These are phyloP conservation scores for Raphanus raphanistrum DNA, from an alignment of 345 rosid genomes.

Conservation along the genomic window DNA sequence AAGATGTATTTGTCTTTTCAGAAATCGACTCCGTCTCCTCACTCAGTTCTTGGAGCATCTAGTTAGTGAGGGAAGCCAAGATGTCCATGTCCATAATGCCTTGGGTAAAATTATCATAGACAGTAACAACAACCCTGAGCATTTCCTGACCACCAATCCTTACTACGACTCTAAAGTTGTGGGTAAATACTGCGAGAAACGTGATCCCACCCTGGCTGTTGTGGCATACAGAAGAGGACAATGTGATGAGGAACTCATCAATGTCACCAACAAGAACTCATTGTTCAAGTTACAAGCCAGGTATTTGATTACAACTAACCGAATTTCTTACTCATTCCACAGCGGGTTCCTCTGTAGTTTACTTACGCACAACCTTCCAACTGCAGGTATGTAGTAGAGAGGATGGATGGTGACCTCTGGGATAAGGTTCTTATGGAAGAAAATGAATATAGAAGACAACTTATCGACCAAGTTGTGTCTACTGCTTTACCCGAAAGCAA, in stretches of 20 bases:
- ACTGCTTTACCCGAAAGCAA: conserved; percentile 93
- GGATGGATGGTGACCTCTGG: conserved; percentile 99
- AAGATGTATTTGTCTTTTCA: conserved; percentile 43
- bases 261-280: conserved; percentile 97
- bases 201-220: conserved; percentile 98
- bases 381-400: conserved; percentile 92
- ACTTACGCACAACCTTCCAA: conserved; percentile 36
- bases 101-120: conserved; percentile 99
- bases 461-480: conserved; percentile 97
- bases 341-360: conserved; percentile 20
- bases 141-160: conserved; percentile 96
- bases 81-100: conserved; percentile 99
- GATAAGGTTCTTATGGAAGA: conserved; percentile 95
- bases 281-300: conserved; percentile 98
- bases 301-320: conserved; percentile 46
- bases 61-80: conserved; percentile 99
- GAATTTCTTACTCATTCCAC: conserved; percentile 15
- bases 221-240: conserved; percentile 98
- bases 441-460: conserved; percentile 86
- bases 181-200: conserved; percentile 99
- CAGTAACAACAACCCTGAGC: conserved; percentile 99
- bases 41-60: conserved; percentile 99
- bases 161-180: conserved; percentile 97
- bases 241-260: conserved; percentile 95
- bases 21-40: conserved; percentile 98